phyloP scores from a whole-genome alignment of 2,329 filamentous ascomycete species.

The Verticillium nonalfalfae region DNA sequence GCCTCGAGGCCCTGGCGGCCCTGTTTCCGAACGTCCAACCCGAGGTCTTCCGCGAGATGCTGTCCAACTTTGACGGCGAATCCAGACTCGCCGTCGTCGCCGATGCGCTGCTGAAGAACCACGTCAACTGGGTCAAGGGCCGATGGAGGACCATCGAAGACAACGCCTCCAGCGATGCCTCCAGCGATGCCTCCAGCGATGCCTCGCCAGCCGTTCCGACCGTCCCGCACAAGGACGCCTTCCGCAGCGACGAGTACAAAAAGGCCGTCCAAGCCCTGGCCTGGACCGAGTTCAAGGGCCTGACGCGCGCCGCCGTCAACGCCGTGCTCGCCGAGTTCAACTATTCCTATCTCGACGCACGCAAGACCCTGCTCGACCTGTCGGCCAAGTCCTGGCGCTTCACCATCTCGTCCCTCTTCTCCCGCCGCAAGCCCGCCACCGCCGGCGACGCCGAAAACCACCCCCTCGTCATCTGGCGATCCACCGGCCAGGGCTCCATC shows the following conservation, averaged over 20 bases:
- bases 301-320: slow-evolving; percentile 67
- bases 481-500: slow-evolving; percentile 40
- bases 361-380: slow-evolving; percentile 61
- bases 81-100: slow-evolving; percentile 72
- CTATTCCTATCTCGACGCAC: slow-evolving; percentile 67
- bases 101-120: slow-evolving; percentile 68
- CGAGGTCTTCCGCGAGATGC: slow-evolving; percentile 78
- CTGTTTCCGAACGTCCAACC: slow-evolving; percentile 77
- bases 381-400: slow-evolving; percentile 73
- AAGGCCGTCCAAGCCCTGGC: slow-evolving; percentile 61
- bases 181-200: neutral
- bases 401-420: slow-evolving; percentile 63
- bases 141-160: slow-evolving; percentile 45
- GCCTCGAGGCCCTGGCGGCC: slow-evolving; percentile 60
- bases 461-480: slow-evolving; percentile 56
- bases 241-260: slow-evolving; percentile 62
- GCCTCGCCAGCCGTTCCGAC: slow-evolving; percentile 12
- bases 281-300: slow-evolving; percentile 68
- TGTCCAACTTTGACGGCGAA: slow-evolving; percentile 67
- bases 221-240: slow-evolving; percentile 46
- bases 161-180: too few species aligned
- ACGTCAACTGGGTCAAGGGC: slow-evolving; percentile 63
- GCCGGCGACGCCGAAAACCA: slow-evolving; percentile 51
- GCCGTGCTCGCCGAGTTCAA: slow-evolving; percentile 77
- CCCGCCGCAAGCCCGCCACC: slow-evolving; percentile 49